Percentiles rank a stretch among this genome's conserved stretches.
These are phyloP conservation scores for Fusarium pininemorale DNA, from an alignment of 2,329 filamentous ascomycete genomes.

Conservation along the genomic window DNA sequence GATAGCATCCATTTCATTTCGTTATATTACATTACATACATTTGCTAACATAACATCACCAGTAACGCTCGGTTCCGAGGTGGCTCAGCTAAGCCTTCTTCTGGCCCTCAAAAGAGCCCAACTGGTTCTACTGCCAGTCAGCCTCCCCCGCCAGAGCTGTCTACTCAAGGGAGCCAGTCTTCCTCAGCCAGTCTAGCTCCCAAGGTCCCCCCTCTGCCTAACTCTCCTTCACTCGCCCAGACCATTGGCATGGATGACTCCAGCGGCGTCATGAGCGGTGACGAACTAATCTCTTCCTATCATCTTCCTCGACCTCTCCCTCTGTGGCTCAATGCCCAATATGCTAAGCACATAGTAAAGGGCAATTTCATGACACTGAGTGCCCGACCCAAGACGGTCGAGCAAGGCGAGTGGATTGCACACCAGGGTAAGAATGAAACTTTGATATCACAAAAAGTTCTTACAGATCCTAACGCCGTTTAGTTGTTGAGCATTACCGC, in stretches of 20 bases:
- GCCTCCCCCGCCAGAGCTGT: slow-evolving; percentile 57
- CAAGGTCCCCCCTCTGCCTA: slow-evolving; percentile 69
- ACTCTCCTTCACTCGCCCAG: slow-evolving; percentile 70
- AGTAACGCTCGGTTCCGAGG: slow-evolving; percentile 69
- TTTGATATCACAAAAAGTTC: not conserved
- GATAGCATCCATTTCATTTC: not conserved
- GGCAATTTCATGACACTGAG: slow-evolving; percentile 99
- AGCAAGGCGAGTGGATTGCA: slow-evolving; percentile 94
- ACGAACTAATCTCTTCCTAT: slow-evolving; percentile 67
- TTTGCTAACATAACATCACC: slow-evolving; percentile 40
- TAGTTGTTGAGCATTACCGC: slow-evolving; percentile 93
- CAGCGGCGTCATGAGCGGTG: slow-evolving; percentile 57
- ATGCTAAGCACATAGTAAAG: slow-evolving; percentile 90
- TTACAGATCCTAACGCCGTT: not conserved
- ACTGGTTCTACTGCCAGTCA: slow-evolving; percentile 58
- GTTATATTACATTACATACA: not conserved
- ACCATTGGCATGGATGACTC: slow-evolving; percentile 75
- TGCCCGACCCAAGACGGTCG: slow-evolving; percentile 90
- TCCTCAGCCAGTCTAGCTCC: slow-evolving; percentile 63
- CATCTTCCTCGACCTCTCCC: slow-evolving; percentile 74
- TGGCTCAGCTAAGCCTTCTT: slow-evolving; percentile 60
- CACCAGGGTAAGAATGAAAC: slow-evolving; percentile 76
- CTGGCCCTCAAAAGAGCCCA: slow-evolving; percentile 63
- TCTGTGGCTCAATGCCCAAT: slow-evolving; percentile 75
- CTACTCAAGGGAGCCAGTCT: slow-evolving; percentile 60